Conservation (phyloP, 306 rosid species). For the Mimosa bimucronata region DNA sequence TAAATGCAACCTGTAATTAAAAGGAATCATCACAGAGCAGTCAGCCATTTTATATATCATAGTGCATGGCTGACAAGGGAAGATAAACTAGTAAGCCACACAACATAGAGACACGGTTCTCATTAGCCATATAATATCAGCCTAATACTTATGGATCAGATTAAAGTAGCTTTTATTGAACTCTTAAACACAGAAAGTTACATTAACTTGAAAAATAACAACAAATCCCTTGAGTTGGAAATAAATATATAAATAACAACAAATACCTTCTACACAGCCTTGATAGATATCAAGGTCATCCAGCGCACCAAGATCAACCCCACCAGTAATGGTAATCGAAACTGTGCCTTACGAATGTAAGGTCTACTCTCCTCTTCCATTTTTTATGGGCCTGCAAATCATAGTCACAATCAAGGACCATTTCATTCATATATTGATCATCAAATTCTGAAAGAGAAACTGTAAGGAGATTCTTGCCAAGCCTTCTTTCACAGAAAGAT, state of each 20-base stretch:
- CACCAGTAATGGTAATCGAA: constrained; percentile 76
- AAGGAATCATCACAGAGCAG: no score
- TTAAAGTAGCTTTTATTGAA: constrained; percentile 11
- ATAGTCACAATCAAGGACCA: constrained; percentile 33
- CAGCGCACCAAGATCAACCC: constrained; percentile 85
- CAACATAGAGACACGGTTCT: not conserved
- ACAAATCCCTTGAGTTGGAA: not conserved
- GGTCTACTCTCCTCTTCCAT: constrained; percentile 56
- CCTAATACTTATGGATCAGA: constrained; percentile 23
- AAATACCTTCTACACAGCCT: constrained; percentile 79
- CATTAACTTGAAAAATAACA: constrained; percentile 1
- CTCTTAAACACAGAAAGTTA: constrained; percentile 15
- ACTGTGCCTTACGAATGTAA: constrained; percentile 71
- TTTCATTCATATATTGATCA: constrained; percentile 25
- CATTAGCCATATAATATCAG: constrained; percentile 5
- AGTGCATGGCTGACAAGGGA: no score
- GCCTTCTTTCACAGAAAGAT: not conserved
- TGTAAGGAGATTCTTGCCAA: not conserved
- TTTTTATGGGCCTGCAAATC: constrained; percentile 51
- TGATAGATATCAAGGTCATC: constrained; percentile 83
- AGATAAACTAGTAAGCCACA: constrained; percentile 9
- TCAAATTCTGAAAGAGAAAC: constrained; percentile 14
- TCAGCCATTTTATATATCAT: no score
- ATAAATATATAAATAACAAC: not conserved
- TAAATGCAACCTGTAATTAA: no score